Evolutionary conservation across 495 filamentous ascomycete species (phyloP), one percentile per base, ranked within the genome.

Genomic region (Penicilliopsis zonata): DNA sequence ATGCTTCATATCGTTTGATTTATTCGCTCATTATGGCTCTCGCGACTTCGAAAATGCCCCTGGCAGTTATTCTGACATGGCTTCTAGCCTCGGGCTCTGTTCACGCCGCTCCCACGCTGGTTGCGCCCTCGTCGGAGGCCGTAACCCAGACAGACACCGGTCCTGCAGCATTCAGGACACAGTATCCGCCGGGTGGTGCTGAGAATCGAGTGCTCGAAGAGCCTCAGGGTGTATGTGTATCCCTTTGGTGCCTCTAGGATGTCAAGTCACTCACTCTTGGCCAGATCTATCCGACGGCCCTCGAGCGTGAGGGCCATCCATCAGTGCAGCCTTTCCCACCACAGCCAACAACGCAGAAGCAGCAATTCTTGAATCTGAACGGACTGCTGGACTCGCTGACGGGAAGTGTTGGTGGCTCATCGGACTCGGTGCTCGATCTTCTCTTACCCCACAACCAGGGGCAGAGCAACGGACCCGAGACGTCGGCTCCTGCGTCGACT

Each of bases 271-370:
- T 31, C 35, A 15, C 35, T 43, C 10, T 30, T 20, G 36, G 12
- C 20, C 29, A 65, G 57, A 49, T 47, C 18, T 61, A 59, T 34
- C 59, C 55, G 6, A 54, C 54, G 7, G 39, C 38, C 8, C 47
- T 71, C 12, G 54, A 69, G 19, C 46, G 47, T 9, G 50, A 59
- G n/a, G 67, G 65, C 12, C 57, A 52, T 46, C 42, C 53, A 21
- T 48, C 52, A 13, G 25, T 55, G 17, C 49, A 36, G 33, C 61
- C 62, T 13, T 66, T 57, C 25, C 58, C 45, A 9, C 50, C 43
- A n/a, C n/a, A n/a, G n/a, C n/a, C n/a, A n/a, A n/a, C n/a, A n/a
- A n/a, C n/a, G n/a, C n/a, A n/a, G n/a, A n/a, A n/a, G n/a, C n/a
- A n/a, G n/a, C n/a, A n/a, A n/a, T n/a, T 2, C 26, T 50, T 16